Conservation (phyloP, 1,284 basidiomycete species). For the Cryptococcus sp. region DNA sequence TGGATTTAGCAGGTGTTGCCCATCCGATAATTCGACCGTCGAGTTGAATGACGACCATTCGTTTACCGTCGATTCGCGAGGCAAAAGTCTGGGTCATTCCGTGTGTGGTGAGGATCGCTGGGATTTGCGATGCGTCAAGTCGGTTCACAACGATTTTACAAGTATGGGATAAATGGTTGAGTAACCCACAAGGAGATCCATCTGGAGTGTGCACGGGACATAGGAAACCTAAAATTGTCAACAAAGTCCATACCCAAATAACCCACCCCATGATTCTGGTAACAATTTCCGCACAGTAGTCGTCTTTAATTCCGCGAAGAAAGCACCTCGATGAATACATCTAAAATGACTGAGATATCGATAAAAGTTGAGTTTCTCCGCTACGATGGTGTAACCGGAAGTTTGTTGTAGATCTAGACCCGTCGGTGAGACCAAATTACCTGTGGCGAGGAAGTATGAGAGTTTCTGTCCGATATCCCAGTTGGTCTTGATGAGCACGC, state of each 20-base stretch:
- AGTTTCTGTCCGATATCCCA: conserved; percentile 89
- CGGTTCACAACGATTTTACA: conserved; percentile 85
- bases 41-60: conserved; percentile 83
- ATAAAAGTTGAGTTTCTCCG: conserved; percentile 98
- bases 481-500: conserved; percentile 71
- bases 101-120: conserved; percentile 73
- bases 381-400: conserved; percentile 95
- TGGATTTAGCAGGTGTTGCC: conserved; percentile 71
- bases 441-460: conserved; percentile 94
- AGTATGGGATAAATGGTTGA: conserved; percentile 93
- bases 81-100: conserved; percentile 93
- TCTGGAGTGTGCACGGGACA: conserved; percentile 99
- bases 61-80: conserved; percentile 67
- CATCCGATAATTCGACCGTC: conserved; percentile 96
- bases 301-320: conserved; percentile 98
- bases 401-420: conserved; percentile 97
- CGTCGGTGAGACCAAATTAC: conserved; percentile 89
- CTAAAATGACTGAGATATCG: conserved; percentile 98
- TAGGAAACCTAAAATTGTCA: conserved; percentile 60
- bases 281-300: conserved; percentile 95
- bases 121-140: conserved; percentile 72
- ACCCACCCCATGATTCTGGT: conserved; percentile 84
- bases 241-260: no score
- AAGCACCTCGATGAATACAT: conserved; percentile 97
- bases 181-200: conserved; percentile 93